phyloP scores from a whole-genome alignment of 495 filamentous ascomycete species.

The Tetracladium setigerum region DNA sequence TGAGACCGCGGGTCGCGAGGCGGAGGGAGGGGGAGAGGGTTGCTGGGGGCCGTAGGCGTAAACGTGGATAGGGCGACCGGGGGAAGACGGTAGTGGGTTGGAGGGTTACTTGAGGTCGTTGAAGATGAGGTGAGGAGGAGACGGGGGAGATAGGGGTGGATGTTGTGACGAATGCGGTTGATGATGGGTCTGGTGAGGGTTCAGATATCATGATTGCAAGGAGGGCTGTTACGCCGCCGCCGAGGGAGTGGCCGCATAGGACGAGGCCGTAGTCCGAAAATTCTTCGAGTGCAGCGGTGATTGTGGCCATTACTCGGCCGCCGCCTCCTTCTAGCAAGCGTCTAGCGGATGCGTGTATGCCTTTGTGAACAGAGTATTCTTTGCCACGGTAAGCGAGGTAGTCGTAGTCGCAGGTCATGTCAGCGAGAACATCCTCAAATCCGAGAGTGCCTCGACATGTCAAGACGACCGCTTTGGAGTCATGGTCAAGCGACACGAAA shows the following conservation, averaged over 20 bases:
- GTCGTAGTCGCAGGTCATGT: slow-evolving; percentile 78
- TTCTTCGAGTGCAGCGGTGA: slow-evolving; percentile 64
- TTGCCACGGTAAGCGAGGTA: slow-evolving; percentile 59
- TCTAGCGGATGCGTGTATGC: slow-evolving; percentile 71
- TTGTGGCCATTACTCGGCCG: slow-evolving; percentile 53
- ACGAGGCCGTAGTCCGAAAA: slow-evolving; percentile 68
- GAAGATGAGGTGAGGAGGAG: slow-evolving; percentile 26
- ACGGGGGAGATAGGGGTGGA: slow-evolving; percentile 27
- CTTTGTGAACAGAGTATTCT: slow-evolving; percentile 70
- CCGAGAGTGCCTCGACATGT: slow-evolving; percentile 71
- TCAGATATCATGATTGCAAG: slow-evolving; percentile 68
- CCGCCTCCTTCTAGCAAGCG: slow-evolving; percentile 59
- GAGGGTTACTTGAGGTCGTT: slow-evolving; percentile 18
- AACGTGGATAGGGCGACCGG: slow-evolving; percentile 64
- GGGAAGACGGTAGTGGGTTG: slow-evolving; percentile 43
- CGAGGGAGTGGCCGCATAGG: slow-evolving; percentile 69
- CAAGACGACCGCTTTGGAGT: slow-evolving; percentile 68
- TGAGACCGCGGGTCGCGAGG: slow-evolving; percentile 62
- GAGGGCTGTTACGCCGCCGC: slow-evolving; percentile 66
- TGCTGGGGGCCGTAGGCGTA: slow-evolving; percentile 74
- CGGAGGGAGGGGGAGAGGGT: slow-evolving; percentile 67
- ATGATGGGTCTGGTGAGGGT: slow-evolving; percentile 30
- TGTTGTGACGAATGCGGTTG: slow-evolving; percentile 40
- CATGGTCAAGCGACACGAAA: slow-evolving; percentile 70
- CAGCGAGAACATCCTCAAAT: slow-evolving; percentile 73